These are phyloP conservation scores for Cordyceps cateniannulata DNA, from an alignment of 2,329 filamentous ascomycete species.

Conservation along the genomic window DNA sequence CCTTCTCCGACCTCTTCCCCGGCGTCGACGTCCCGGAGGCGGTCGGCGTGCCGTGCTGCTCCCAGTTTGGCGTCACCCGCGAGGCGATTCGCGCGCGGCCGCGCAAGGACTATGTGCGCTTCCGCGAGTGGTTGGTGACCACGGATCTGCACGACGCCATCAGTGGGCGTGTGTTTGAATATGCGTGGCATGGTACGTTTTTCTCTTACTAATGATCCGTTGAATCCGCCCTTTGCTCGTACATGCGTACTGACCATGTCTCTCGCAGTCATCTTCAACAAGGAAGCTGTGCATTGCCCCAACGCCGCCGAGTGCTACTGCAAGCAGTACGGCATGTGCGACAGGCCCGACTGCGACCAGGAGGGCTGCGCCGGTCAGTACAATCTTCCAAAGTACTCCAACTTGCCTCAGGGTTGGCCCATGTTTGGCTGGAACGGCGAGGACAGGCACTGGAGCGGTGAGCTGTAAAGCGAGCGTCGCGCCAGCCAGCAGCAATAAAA, in stretches of 20 bases:
- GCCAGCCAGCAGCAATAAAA: not conserved
- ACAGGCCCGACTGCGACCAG: slow-evolving; percentile 30
- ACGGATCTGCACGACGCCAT: slow-evolving; percentile 47
- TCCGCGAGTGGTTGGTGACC: slow-evolving; percentile 53
- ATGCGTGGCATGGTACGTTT: slow-evolving; percentile 54
- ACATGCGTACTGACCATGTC: not conserved
- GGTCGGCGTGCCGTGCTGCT: slow-evolving; percentile 55
- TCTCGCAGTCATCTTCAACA: slow-evolving; percentile 50
- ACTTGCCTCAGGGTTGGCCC: slow-evolving; percentile 57
- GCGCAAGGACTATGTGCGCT: slow-evolving; percentile 46
- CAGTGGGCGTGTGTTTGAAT: slow-evolving; percentile 57
- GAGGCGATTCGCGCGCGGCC: slow-evolving; percentile 43
- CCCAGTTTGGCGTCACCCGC: slow-evolving; percentile 56
- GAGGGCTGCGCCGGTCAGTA: slow-evolving; percentile 52
- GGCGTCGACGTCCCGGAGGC: slow-evolving; percentile 37
- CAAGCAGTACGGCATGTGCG: slow-evolving; percentile 57
- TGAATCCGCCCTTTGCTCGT: not conserved
- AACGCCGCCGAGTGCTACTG: slow-evolving; percentile 58
- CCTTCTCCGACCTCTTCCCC: slow-evolving; percentile 37
- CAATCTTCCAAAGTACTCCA: slow-evolving; percentile 49
- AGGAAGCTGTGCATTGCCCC: slow-evolving; percentile 53
- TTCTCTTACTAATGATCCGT: not conserved
- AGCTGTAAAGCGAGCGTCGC: slow-evolving; percentile 2
- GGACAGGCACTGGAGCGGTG: slow-evolving; percentile 18
- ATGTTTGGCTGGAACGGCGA: slow-evolving; percentile 43